These are phyloP conservation scores for Pluteus cervinus DNA, from an alignment of 768 basidiomycete species.

Conservation along the genomic window DNA sequence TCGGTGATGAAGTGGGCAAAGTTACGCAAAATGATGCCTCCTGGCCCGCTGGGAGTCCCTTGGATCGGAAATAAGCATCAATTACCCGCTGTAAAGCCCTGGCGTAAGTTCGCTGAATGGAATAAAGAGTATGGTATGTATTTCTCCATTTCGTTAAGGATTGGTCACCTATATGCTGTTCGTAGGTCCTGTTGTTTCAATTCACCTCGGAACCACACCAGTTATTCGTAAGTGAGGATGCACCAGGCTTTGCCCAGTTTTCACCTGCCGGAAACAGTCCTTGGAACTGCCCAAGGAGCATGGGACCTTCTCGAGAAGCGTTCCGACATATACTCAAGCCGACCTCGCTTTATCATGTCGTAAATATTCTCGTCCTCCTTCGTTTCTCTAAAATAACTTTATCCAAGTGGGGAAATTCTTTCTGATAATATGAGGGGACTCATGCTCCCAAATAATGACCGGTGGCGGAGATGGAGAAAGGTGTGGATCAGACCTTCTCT, in stretches of 20 bases:
- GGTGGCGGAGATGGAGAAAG: conserved; percentile 44
- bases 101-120: conserved; percentile 44
- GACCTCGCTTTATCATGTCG: conserved; percentile 41
- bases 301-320: conserved; percentile 44
- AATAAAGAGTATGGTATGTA: conserved; percentile 36
- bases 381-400: background rate
- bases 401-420: conserved; percentile 35
- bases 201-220: conserved; percentile 35
- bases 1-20: conserved; percentile 20
- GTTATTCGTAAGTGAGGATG: conserved; percentile 26
- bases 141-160: background rate
- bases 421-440: conserved; percentile 40
- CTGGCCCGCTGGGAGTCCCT: conserved; percentile 38
- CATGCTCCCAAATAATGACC: conserved; percentile 35
- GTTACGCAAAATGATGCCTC: conserved; percentile 33
- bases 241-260: background rate
- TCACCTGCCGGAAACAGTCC: conserved; percentile 20
- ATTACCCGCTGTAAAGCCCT: conserved; percentile 37
- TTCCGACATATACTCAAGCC: conserved; percentile 39
- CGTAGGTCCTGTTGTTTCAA: conserved; percentile 33
- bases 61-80: conserved; percentile 41
- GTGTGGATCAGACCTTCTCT: conserved; percentile 14
- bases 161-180: conserved; percentile 1
- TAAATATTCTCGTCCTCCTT: conserved; percentile 10
- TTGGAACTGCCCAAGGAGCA: conserved; percentile 38